Base-by-base conservation (phyloP, 2,329 filamentous ascomycete species). In the Ophiognomonia clavigignenti-juglandacearum region DNA sequence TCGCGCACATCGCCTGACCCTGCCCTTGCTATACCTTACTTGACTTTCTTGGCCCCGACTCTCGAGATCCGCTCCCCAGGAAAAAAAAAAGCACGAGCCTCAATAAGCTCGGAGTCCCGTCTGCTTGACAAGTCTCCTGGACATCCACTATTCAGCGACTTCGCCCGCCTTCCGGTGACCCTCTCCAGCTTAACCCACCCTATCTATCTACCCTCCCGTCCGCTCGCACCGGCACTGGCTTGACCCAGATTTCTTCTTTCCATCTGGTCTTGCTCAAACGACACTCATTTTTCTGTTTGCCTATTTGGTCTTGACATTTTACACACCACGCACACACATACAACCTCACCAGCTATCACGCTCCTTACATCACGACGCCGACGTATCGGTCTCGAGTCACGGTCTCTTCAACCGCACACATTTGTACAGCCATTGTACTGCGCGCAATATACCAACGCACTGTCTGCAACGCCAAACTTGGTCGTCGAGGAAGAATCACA, bases 221-320 rank as follows among this genome's bases (percentile, higher is more conserved):
- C 13, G 18, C 18, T 20, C 16, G 18, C 29, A 13, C 22, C 24
- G 19, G 23, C 29, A 36, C 16, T 49, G 51, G 51, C 47, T 52
- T 44, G 44, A 45, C 42, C n/a, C n/a, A n/a, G n/a, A n/a, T n/a
- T n/a, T 39, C 45, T 45, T 49, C 39, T 39, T 53, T 53, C 49
- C 48, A 41, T 52, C 39, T 52, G 39, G 24, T 50, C 48, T 50
- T 39, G 42, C 40, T 13, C 29, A 10, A 31, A 63, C 60, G 52
- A 63, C 63, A 54, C 62, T 71, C 68, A 58, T 70, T 72, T 55
- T 53, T 46, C 10, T 6, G 44, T 46, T 26, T 6, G 44, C 56
- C 50, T 47, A 51, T 42, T 39, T 39, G 41, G 39, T 38, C 45
- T 37, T 50, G 24, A 39, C 51, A 51, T 45, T 43, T 38, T 37